Evolutionary conservation across 768 basidiomycete species (phyloP).

Genomic region (Roridomyces roridus): DNA sequence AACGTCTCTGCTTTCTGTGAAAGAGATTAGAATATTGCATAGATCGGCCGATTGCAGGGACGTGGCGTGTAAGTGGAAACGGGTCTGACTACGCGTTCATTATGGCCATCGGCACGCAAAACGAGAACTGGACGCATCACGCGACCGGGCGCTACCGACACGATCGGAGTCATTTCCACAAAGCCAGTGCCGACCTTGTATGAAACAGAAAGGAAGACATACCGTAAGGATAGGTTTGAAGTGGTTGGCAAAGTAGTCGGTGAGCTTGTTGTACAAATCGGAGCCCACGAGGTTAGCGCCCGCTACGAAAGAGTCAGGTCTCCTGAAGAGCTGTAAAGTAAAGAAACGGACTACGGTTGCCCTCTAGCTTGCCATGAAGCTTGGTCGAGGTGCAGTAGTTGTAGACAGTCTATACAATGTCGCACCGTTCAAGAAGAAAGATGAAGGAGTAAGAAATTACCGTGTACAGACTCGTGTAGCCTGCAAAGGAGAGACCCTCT

Average conservation of each 20-base stretch:
- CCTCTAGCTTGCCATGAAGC: constrained; percentile 48
- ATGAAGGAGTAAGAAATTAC: too few relatives aligned
- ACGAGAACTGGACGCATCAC: neutral
- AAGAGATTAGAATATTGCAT: constrained; percentile 5
- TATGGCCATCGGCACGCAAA: neutral
- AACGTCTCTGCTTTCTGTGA: constrained; percentile 75
- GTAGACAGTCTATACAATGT: too few relatives aligned
- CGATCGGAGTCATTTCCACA: neutral
- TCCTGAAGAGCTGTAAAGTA: constrained; percentile 29
- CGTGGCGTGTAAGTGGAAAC: too few relatives aligned
- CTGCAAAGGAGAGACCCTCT: constrained; percentile 76
- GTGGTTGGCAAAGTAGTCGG: constrained; percentile 87
- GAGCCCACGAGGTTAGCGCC: constrained; percentile 97
- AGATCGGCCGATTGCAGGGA: too few relatives aligned
- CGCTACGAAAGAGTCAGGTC: constrained; percentile 46
- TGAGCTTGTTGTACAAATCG: constrained; percentile 94
- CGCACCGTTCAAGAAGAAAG: too few relatives aligned
- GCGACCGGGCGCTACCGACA: too few relatives aligned
- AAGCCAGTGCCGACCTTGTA: neutral
- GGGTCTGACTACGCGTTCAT: too few relatives aligned
- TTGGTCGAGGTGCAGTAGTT: constrained; percentile 88
- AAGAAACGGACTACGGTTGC: constrained; percentile 68
- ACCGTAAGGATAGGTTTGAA: constrained; percentile 65
- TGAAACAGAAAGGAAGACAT: constrained; percentile 21
- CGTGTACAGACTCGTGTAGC: constrained; percentile 87